Percentiles rank a stretch among this genome's conserved stretches.
Evolutionary conservation across 78 protist genomes (phyloP).

Genomic region (Dictyostelium capitatum): DNA sequence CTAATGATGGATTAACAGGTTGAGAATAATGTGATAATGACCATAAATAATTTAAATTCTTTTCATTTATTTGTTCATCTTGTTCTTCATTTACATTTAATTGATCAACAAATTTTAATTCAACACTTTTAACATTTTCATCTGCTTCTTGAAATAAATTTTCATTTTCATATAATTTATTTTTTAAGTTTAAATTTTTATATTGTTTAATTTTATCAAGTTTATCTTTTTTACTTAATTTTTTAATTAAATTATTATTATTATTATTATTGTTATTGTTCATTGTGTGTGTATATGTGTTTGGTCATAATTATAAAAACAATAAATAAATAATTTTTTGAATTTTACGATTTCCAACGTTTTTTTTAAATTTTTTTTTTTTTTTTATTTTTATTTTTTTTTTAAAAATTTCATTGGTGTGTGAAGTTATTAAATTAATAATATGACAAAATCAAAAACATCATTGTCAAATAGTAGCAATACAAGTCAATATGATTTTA

Average conservation of each 20-base stretch:
- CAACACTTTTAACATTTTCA: not conserved
- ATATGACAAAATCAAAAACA: not conserved
- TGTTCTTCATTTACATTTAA: not conserved
- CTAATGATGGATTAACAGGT: not conserved
- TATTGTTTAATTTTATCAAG: not conserved
- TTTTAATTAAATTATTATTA: not conserved
- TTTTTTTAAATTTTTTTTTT: not conserved
- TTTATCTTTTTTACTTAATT: not conserved
- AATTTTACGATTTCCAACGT: too few relatives aligned
- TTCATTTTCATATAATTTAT: slow-evolving; percentile 9
- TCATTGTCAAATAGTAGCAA: not conserved
- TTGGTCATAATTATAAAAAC: too few relatives aligned
- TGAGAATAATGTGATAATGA: not conserved
- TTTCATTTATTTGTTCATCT: not conserved
- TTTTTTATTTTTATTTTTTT: not conserved
- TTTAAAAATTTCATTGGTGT: not conserved
- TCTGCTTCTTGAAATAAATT: not conserved
- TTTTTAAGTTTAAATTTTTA: not conserved
- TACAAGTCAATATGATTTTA: slow-evolving; percentile 5
- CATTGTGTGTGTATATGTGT: too few relatives aligned
- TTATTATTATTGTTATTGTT: slow-evolving; percentile 1
- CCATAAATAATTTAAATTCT: slow-evolving; percentile 17
- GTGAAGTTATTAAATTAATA: not conserved
- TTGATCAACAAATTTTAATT: not conserved
- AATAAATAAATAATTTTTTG: too few relatives aligned